Evolutionary conservation across 2,329 filamentous ascomycete species (phyloP).

Genomic region (Alternaria angustiovoidea): DNA sequence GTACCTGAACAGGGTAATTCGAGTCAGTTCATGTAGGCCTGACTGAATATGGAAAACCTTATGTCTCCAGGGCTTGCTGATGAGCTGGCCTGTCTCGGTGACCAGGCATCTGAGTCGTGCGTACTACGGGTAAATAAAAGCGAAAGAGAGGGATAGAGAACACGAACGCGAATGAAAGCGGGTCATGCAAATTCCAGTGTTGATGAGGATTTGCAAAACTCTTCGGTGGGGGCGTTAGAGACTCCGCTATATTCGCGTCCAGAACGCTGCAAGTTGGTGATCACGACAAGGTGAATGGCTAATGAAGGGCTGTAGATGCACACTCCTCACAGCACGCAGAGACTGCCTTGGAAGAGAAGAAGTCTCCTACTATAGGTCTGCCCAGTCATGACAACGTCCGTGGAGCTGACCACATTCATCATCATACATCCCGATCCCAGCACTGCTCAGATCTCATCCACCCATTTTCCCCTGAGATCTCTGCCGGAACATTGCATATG

Average conservation of each 20-base stretch:
- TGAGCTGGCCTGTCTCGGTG: background rate
- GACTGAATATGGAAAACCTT: background rate
- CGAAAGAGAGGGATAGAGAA: constrained; percentile 13
- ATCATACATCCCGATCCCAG: constrained; percentile 9
- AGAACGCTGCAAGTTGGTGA: constrained; percentile 1
- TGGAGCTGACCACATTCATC: constrained; percentile 2
- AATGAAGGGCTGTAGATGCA: background rate
- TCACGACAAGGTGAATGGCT: background rate
- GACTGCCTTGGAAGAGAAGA: constrained; percentile 2
- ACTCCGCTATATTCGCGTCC: background rate
- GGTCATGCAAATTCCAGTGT: background rate
- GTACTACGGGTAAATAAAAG: constrained; percentile 5
- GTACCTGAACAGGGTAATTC: constrained; percentile 8
- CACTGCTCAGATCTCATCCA: constrained; percentile 6
- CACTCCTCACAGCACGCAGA: background rate
- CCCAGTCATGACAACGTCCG: background rate
- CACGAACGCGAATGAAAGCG: constrained; percentile 13
- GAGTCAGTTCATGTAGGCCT: constrained; percentile 15
- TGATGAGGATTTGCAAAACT: constrained; percentile 4
- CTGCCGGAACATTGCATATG: constrained; percentile 22
- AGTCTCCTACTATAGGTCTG: background rate
- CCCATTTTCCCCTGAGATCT: constrained; percentile 17
- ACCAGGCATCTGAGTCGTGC: constrained; percentile 13
- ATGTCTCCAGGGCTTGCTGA: background rate
- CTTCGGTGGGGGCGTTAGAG: background rate